Evolutionary conservation across 2,329 filamentous ascomycete genomes (phyloP), one percentile per base, ranked within the genome.

Genomic region (Xylaria polymorpha): DNA sequence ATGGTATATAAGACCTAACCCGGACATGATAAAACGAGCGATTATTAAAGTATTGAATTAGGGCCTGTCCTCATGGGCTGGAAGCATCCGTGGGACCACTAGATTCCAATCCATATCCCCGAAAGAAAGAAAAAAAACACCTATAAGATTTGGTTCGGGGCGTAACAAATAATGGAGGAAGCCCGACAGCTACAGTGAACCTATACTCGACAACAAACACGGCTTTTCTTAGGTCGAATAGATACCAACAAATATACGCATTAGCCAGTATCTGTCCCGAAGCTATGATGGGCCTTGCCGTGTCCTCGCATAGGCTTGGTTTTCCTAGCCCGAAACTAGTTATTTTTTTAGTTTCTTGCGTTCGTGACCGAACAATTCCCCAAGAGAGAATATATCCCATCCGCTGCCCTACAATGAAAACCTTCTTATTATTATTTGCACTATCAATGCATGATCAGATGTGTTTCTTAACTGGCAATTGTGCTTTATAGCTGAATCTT

Each of bases 11-110:
- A 71, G 22, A 70, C 66, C 67, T n/a, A 66, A 43, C 61, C 48
- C 48, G 53, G 46, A 46, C 18, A 32, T 41, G 58, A 57, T 39
- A 51, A 39, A 61, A 65, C 58, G 61, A 71, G 60, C 35, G 56
- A 60, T 51, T 73, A 73, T 73, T 77, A 60, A 75, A 73, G 32
- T 64, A 9, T 51, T 25, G 12, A 43, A 43, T 50, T 71, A 90
- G 88, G 88, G 65, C 87, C 95, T 29, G 95, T 90, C 64, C 85
- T 98, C 73, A 81, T 99, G 77, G 96, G 96, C 80, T 94, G 90
- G 92, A 98, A 94, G 85, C 96, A 98, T 83, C 96, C 94, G 74
- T 98, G 94, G 94, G 94, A 98, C 76, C 94, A 97, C 84, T 97
- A 85, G 87, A 82, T 68, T 72, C 60, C 20, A 61, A 43, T n/a